Percentiles rank a stretch among this genome's conserved stretches.
These are phyloP conservation scores for Thecaphora frezii DNA, from an alignment of 1,284 basidiomycete species.

Conservation along the genomic window DNA sequence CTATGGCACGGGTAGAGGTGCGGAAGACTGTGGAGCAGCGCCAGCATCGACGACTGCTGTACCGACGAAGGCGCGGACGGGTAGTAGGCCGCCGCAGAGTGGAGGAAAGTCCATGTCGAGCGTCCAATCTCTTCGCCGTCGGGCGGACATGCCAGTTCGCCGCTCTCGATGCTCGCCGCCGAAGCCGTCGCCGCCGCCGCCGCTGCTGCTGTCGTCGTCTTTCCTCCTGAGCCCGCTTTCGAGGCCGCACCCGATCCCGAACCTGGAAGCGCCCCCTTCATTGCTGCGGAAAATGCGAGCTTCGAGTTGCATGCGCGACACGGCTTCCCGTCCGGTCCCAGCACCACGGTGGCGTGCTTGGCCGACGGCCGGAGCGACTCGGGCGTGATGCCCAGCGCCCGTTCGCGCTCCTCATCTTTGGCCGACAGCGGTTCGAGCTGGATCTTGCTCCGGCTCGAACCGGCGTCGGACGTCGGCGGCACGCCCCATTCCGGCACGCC, in stretches of 20 bases:
- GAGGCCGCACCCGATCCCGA: neutral
- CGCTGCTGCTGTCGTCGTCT: constrained; percentile 4
- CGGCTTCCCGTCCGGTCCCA: constrained; percentile 57
- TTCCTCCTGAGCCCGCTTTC: neutral
- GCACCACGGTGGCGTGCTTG: constrained; percentile 29
- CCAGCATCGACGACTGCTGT: constrained; percentile 45
- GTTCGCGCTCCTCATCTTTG: constrained; percentile 12
- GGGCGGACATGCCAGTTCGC: constrained; percentile 39
- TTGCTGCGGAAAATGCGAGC: constrained; percentile 49
- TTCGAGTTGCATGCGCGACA: constrained; percentile 56
- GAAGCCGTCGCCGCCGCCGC: constrained; percentile 8
- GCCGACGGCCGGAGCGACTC: constrained; percentile 11
- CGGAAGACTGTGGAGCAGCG: constrained; percentile 42
- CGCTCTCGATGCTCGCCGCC: neutral
- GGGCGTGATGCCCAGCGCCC: constrained; percentile 13
- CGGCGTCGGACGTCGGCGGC: constrained; percentile 60
- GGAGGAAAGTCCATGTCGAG: constrained; percentile 54
- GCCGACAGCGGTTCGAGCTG: constrained; percentile 60
- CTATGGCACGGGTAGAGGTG: constrained; percentile 52
- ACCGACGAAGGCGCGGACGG: constrained; percentile 36
- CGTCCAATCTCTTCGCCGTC: constrained; percentile 53
- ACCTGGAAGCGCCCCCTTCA: constrained; percentile 34
- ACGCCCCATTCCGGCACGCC: constrained; percentile 87
- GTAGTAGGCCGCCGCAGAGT: constrained; percentile 54
- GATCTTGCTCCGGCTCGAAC: constrained; percentile 6